phyloP scores from a whole-genome alignment of 2,329 filamentous ascomycete genomes.

The Arthroderma sp. region DNA sequence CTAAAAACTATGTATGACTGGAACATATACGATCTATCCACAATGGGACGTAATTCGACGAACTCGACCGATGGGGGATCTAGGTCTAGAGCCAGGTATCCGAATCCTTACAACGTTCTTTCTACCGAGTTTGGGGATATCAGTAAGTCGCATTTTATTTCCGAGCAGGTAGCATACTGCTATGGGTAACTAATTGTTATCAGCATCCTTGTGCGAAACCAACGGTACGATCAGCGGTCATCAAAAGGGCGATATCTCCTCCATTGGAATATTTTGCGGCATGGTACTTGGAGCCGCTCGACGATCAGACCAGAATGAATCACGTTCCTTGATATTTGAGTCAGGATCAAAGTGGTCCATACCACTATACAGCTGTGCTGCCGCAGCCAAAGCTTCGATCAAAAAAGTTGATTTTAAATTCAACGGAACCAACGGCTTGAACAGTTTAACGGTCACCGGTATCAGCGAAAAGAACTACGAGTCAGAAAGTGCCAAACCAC shows the following conservation, averaged over 20 bases:
- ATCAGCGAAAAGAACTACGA: conserved; percentile 27
- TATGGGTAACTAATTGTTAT: too few relatives aligned
- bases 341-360: conserved; percentile 30
- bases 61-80: background rate
- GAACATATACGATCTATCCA: background rate
- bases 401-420: conserved; percentile 33
- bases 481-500: conserved; percentile 17
- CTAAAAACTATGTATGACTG: background rate
- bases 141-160: conserved; percentile 4
- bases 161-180: too few relatives aligned
- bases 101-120: conserved; percentile 21
- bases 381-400: conserved; percentile 29
- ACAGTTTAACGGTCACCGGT: conserved; percentile 21
- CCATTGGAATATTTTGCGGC: conserved; percentile 29
- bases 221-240: too few relatives aligned
- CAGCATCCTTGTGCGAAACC: too few relatives aligned
- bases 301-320: conserved; percentile 19
- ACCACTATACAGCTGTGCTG: conserved; percentile 34
- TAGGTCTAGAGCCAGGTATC: conserved; percentile 9
- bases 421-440: conserved; percentile 29
- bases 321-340: conserved; percentile 25
- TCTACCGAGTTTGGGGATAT: conserved; percentile 16
- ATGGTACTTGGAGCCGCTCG: conserved; percentile 29
- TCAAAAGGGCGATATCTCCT: conserved; percentile 28
- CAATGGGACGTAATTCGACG: background rate